Evolutionary conservation across 2,329 filamentous ascomycete species (phyloP).

Genomic region (Alternaria arborescens): DNA sequence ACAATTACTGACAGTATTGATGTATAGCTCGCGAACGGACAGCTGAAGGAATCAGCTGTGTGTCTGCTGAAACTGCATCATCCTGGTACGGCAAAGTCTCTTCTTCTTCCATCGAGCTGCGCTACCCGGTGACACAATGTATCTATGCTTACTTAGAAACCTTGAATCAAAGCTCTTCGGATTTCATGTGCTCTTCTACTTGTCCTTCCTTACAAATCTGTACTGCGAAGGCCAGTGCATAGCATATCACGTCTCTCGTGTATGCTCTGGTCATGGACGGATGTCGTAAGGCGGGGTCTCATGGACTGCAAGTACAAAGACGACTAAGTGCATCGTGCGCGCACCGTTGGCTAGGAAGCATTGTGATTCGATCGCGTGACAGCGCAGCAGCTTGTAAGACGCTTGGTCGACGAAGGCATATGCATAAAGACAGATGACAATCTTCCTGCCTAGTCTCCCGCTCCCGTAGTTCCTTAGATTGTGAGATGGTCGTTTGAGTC

Average conservation of each 20-base stretch:
- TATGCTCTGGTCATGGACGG: background rate
- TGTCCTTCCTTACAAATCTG: background rate
- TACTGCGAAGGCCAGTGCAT: background rate
- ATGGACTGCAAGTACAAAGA: constrained; percentile 44
- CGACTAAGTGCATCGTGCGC: constrained; percentile 44
- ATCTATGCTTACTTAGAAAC: too few relatives aligned
- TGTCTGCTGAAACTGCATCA: background rate
- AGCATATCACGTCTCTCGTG: background rate
- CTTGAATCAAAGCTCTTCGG: background rate
- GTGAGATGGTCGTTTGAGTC: background rate
- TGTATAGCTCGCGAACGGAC: background rate
- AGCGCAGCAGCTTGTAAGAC: constrained; percentile 35
- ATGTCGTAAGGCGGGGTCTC: constrained; percentile 48
- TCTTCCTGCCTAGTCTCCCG: background rate
- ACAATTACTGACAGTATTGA: background rate
- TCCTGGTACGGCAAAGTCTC: background rate
- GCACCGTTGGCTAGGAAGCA: constrained; percentile 25
- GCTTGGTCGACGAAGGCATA: constrained; percentile 12
- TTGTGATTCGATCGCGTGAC: constrained; percentile 42
- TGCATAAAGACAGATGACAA: constrained; percentile 17
- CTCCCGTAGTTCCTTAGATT: background rate
- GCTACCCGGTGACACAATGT: background rate
- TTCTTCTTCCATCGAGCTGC: background rate
- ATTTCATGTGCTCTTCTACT: background rate
- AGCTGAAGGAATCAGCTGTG: background rate